Evolutionary conservation across 2,329 filamentous ascomycete species (phyloP).

Genomic region (Ramichloridium luteum): DNA sequence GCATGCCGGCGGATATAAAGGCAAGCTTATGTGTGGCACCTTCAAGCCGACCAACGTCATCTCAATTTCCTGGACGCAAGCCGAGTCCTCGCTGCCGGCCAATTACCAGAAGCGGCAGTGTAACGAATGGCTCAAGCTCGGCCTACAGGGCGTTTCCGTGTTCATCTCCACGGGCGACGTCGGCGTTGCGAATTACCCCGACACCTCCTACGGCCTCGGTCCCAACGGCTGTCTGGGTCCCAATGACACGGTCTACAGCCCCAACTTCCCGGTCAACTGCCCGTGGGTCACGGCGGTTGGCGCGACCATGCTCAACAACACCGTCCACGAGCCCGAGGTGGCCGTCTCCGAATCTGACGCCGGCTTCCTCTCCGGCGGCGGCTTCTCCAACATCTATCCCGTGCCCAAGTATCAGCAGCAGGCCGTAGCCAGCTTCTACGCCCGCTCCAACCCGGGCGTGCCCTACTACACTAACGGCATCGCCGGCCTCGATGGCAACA

Average conservation of each 20-base stretch:
- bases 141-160: slow-evolving; percentile 33
- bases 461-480: slow-evolving; percentile 16
- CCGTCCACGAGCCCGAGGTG: slow-evolving; percentile 7
- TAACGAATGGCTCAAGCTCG: slow-evolving; percentile 33
- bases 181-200: slow-evolving; percentile 19
- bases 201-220: slow-evolving; percentile 8
- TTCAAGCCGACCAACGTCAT: slow-evolving; percentile 43
- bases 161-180: slow-evolving; percentile 34
- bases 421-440: slow-evolving; percentile 26
- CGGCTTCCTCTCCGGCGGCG: slow-evolving; percentile 29
- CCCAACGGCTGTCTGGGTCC: slow-evolving; percentile 21
- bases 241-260: slow-evolving; percentile 13
- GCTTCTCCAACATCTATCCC: slow-evolving; percentile 25
- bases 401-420: slow-evolving; percentile 23
- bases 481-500: slow-evolving; percentile 9
- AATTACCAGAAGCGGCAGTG: slow-evolving; percentile 38
- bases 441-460: slow-evolving; percentile 12
- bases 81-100: slow-evolving; percentile 39
- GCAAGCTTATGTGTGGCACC: slow-evolving; percentile 31
- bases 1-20: slow-evolving; percentile 38
- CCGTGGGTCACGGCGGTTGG: slow-evolving; percentile 29
- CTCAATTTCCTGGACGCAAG: slow-evolving; percentile 43
- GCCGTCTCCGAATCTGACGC: slow-evolving; percentile 10
- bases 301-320: slow-evolving; percentile 26
- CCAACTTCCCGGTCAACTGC: slow-evolving; percentile 10